A percentile compares a stretch with the other conserved stretches of the same genome.
phyloP scores from a whole-genome alignment of 345 rosid genomes.

The Eucalyptus guilfoylei region DNA sequence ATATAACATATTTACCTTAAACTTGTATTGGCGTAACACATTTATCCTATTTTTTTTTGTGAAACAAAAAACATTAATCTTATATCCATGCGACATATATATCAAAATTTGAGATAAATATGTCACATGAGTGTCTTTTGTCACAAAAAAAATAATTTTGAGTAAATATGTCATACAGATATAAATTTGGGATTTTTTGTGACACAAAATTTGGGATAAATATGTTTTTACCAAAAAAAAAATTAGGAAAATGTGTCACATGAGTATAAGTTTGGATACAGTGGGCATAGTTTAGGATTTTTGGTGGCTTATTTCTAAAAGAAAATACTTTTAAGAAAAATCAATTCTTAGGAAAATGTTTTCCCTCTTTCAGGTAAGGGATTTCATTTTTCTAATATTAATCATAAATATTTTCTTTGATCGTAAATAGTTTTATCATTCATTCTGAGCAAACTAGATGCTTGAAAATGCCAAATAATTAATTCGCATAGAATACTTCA shows the following conservation, averaged over 20 bases:
- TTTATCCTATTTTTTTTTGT: too few relatives aligned
- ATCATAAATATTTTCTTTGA: background rate
- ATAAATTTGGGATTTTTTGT: too few relatives aligned
- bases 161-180: fast-evolving
- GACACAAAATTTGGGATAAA: background rate
- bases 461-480: background rate
- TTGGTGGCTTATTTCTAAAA: too few relatives aligned
- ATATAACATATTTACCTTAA: too few relatives aligned
- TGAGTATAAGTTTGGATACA: fast-evolving
- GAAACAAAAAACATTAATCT: too few relatives aligned
- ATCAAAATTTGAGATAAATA: too few relatives aligned
- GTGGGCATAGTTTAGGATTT: too few relatives aligned
- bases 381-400: background rate
- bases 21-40: too few relatives aligned
- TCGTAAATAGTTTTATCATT: background rate
- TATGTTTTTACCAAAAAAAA: too few relatives aligned
- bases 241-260: background rate
- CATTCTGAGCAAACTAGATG: fast-evolving
- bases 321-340: background rate
- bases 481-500: fast-evolving
- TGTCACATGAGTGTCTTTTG: too few relatives aligned
- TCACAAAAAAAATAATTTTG: too few relatives aligned
- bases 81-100: too few relatives aligned
- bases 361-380: background rate
- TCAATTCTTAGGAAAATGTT: background rate